Conservation (phyloP, 2,329 filamentous ascomycete species). For the Monilinia fructigena region DNA sequence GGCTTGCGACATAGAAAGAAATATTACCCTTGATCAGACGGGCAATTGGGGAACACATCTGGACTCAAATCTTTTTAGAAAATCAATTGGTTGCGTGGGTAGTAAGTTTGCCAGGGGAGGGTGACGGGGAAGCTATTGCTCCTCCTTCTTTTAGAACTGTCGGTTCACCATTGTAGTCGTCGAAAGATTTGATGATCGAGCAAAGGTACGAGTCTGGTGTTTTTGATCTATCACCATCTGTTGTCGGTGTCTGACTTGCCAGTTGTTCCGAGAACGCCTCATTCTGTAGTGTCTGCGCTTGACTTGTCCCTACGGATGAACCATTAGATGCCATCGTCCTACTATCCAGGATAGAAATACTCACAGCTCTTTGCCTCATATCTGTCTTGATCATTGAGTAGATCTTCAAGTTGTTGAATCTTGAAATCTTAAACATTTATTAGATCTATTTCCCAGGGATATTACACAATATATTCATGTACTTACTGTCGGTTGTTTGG, state of each 20-base stretch:
- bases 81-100: slow-evolving; percentile 25
- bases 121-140: slow-evolving; percentile 5
- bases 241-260: background rate
- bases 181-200: slow-evolving; percentile 17
- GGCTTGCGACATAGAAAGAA: background rate
- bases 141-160: background rate
- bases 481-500: background rate
- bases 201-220: slow-evolving; percentile 22
- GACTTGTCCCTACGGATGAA: slow-evolving; percentile 12
- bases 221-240: background rate
- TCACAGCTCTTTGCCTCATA: slow-evolving; percentile 12
- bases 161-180: slow-evolving; percentile 3
- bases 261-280: background rate
- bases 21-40: background rate
- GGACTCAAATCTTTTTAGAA: slow-evolving; percentile 24
- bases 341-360: background rate
- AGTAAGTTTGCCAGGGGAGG: slow-evolving; percentile 23
- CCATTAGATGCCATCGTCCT: background rate
- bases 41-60: slow-evolving; percentile 2
- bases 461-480: background rate
- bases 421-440: background rate
- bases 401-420: background rate
- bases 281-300: slow-evolving; percentile 15
- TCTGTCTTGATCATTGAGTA: background rate
- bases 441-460: background rate